Percentiles rank a stretch among this genome's conserved stretches.
Evolutionary conservation across 768 basidiomycete genomes (phyloP).

Genomic region (Tubosaeta sp.): DNA sequence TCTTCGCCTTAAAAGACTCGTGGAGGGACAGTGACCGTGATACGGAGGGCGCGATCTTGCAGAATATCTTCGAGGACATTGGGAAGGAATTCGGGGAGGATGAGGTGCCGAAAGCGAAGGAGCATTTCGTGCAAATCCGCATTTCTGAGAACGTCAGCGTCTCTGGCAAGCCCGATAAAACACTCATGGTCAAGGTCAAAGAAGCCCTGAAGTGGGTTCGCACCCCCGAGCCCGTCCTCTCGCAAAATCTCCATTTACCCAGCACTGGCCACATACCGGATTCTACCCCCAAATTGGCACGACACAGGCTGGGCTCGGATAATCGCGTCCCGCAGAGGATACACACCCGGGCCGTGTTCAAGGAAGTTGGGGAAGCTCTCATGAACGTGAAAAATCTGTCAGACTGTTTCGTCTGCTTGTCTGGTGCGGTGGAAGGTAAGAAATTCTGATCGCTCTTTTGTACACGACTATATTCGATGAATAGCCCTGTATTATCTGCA

Average conservation of each 20-base stretch:
- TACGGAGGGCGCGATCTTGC: not conserved
- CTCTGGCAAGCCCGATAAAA: not conserved
- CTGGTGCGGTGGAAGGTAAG: not conserved
- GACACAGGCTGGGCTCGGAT: not conserved
- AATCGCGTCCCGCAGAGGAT: not conserved
- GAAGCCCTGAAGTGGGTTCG: not conserved
- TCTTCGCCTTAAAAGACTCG: conserved; percentile 5
- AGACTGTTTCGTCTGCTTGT: not conserved
- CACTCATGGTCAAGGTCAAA: not conserved
- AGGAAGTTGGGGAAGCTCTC: not conserved
- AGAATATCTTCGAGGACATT: not conserved
- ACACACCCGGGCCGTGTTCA: not conserved
- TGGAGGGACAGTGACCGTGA: conserved; percentile 7
- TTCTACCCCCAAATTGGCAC: not conserved
- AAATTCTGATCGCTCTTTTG: not conserved
- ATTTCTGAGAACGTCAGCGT: not conserved
- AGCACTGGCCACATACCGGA: not conserved
- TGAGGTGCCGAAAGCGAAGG: not conserved
- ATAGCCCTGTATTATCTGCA: not conserved
- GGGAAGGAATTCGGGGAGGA: not conserved
- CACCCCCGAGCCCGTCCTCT: not conserved
- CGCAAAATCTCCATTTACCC: not conserved
- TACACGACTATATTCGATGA: not conserved
- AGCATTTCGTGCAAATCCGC: not conserved
- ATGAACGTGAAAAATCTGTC: not conserved